Evolutionary conservation across 2,329 filamentous ascomycete species (phyloP).

Genomic region (Fusarium sp.): DNA sequence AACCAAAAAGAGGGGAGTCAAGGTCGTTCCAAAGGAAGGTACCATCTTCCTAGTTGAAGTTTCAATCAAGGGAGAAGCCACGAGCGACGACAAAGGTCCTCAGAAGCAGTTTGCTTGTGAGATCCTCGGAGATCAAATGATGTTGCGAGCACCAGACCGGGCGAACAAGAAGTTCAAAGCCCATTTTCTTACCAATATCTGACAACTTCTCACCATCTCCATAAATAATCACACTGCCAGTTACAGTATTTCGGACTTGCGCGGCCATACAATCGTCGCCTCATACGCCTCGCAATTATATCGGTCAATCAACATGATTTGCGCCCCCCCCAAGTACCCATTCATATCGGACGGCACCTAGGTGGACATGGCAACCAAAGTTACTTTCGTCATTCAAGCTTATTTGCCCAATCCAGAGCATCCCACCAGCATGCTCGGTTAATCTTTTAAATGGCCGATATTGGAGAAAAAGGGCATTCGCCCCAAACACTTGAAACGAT

Average conservation of each 20-base stretch:
- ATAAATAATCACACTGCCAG: not conserved
- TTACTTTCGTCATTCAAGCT: not conserved
- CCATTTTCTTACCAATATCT: constrained; percentile 81
- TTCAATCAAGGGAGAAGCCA: constrained; percentile 52
- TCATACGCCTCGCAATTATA: not conserved
- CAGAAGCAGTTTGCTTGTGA: constrained; percentile 75
- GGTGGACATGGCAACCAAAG: not conserved
- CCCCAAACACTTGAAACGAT: not conserved
- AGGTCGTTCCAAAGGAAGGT: constrained; percentile 88
- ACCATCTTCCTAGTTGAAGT: constrained; percentile 85
- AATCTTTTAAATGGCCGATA: too few relatives aligned
- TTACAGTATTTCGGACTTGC: not conserved
- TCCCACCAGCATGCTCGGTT: not conserved
- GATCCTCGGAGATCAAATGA: constrained; percentile 87
- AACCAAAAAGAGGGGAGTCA: constrained; percentile 75
- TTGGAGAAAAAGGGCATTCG: not conserved
- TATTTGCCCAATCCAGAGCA: not conserved
- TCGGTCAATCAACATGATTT: not conserved
- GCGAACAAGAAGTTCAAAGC: constrained; percentile 93
- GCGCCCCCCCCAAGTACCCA: not conserved
- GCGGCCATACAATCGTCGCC: not conserved
- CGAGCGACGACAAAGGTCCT: constrained; percentile 29
- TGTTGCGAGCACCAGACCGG: constrained; percentile 83
- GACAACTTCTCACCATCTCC: constrained; percentile 48
- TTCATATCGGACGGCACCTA: not conserved